Evolutionary conservation across 2,329 filamentous ascomycete species (phyloP).

Genomic region (Aspergillus brunneoviolaceus): DNA sequence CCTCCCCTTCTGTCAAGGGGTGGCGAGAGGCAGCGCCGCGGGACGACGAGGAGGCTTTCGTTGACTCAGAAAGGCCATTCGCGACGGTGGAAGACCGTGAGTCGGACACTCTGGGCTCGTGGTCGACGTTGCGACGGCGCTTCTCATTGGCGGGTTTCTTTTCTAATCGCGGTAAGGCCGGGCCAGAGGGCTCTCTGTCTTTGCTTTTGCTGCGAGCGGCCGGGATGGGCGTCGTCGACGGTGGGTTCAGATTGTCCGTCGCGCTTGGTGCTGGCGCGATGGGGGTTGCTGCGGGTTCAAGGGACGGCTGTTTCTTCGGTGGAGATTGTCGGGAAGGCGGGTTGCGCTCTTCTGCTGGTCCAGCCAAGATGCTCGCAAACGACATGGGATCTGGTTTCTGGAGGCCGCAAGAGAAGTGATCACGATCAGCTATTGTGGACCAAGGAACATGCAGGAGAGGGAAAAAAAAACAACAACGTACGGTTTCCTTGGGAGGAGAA

Average conservation of each 20-base stretch:
- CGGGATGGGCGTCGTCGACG: conserved; percentile 20
- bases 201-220: conserved; percentile 20
- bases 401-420: conserved; percentile 8
- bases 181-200: conserved; percentile 27
- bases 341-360: conserved; percentile 61
- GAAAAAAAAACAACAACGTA: conserved; percentile 27
- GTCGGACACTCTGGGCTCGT: conserved; percentile 22
- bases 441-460: not conserved
- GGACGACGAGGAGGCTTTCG: conserved; percentile 18
- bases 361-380: conserved; percentile 90
- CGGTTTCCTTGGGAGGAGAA: conserved; percentile 43
- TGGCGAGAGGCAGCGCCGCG: conserved; percentile 54
- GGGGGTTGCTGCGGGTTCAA: conserved; percentile 25
- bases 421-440: not conserved
- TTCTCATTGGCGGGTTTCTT: conserved; percentile 30
- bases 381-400: conserved; percentile 88
- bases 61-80: conserved; percentile 25
- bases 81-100: conserved; percentile 17
- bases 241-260: conserved; percentile 17
- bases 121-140: conserved; percentile 25
- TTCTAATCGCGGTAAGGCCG: conserved; percentile 30
- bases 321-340: conserved; percentile 14
- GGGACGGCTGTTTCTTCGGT: conserved; percentile 51
- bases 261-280: conserved; percentile 16
- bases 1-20: conserved; percentile 59